phyloP scores from a whole-genome alignment of 768 basidiomycete genomes.

The Trametopsis cervina region DNA sequence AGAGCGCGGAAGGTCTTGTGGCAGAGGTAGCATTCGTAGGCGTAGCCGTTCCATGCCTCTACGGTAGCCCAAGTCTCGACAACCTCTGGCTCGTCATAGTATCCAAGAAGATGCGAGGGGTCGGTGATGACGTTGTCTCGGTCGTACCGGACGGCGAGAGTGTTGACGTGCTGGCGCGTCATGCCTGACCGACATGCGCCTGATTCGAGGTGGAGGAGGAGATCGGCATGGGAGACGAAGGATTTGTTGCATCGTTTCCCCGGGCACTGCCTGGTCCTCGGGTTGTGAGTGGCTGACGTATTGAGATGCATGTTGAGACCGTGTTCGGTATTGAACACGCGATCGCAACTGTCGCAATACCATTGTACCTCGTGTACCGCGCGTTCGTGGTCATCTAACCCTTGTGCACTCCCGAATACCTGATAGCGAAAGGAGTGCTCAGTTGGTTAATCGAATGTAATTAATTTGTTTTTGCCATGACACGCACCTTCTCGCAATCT shows the following conservation, averaged over 20 bases:
- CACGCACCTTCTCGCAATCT: slow-evolving; percentile 1
- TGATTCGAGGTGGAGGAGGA: slow-evolving; percentile 55
- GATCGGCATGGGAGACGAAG: slow-evolving; percentile 47
- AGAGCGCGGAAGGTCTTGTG: slow-evolving; percentile 35
- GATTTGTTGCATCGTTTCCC: slow-evolving; percentile 33
- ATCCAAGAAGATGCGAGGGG: slow-evolving; percentile 41
- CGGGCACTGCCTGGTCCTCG: slow-evolving; percentile 27
- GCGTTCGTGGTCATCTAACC: slow-evolving; percentile 4
- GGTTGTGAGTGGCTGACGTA: slow-evolving; percentile 40
- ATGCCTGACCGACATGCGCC: slow-evolving; percentile 48
- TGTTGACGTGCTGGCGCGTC: slow-evolving; percentile 29
- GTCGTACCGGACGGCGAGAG: slow-evolving; percentile 34
- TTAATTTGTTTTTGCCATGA: not conserved
- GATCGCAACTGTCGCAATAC: slow-evolving; percentile 5
- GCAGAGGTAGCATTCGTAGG: slow-evolving; percentile 63
- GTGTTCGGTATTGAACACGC: slow-evolving; percentile 30
- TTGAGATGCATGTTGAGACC: slow-evolving; percentile 43
- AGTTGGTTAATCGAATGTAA: not conserved
- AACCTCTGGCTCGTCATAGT: slow-evolving; percentile 17
- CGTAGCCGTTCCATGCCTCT: slow-evolving; percentile 32
- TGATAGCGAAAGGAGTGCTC: slow-evolving; percentile 4
- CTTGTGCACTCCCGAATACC: not conserved
- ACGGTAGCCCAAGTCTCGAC: slow-evolving; percentile 33
- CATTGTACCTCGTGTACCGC: slow-evolving; percentile 2
- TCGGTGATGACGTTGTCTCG: slow-evolving; percentile 42